Conservation (phyloP, 768 basidiomycete species). For the Rhizopogon salebrosus region DNA sequence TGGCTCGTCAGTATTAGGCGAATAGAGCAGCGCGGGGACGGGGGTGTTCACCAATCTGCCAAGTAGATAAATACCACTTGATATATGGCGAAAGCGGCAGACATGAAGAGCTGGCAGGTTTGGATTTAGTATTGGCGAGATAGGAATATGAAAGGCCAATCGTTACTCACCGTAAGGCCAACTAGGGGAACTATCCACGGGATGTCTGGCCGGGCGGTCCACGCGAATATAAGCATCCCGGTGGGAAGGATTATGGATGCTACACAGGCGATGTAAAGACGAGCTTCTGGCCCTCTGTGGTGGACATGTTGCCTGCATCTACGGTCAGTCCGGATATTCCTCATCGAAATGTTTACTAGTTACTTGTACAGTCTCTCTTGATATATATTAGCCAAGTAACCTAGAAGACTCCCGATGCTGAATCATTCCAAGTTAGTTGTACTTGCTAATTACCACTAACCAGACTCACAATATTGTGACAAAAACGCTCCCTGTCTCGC, state of each 20-base stretch:
- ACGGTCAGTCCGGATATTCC: constrained; percentile 18
- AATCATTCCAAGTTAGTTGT: neutral
- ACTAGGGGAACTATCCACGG: constrained; percentile 49
- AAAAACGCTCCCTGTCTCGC: constrained; percentile 57
- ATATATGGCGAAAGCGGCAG: constrained; percentile 49
- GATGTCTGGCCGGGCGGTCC: constrained; percentile 50
- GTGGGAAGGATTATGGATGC: constrained; percentile 49
- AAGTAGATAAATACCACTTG: constrained; percentile 54
- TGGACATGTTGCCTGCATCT: constrained; percentile 23
- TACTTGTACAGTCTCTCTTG: constrained; percentile 50
- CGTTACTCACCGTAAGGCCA: constrained; percentile 19
- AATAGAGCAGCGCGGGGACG: neutral
- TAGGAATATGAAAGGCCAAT: neutral
- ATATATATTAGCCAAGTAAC: constrained; percentile 39
- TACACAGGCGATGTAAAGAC: constrained; percentile 53
- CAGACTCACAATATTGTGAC: constrained; percentile 46
- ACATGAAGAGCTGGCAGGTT: constrained; percentile 39
- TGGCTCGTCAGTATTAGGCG: neutral
- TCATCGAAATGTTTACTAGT: constrained; percentile 7
- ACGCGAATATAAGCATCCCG: constrained; percentile 72
- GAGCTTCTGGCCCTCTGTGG: constrained; percentile 47
- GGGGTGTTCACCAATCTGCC: constrained; percentile 49
- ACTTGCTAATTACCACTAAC: neutral
- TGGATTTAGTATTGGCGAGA: neutral
- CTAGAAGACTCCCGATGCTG: constrained; percentile 53